Percentiles rank a stretch among this genome's conserved stretches.
Evolutionary conservation across 1,284 basidiomycete species (phyloP).

Genomic region (Malassezia yamatoensis): DNA sequence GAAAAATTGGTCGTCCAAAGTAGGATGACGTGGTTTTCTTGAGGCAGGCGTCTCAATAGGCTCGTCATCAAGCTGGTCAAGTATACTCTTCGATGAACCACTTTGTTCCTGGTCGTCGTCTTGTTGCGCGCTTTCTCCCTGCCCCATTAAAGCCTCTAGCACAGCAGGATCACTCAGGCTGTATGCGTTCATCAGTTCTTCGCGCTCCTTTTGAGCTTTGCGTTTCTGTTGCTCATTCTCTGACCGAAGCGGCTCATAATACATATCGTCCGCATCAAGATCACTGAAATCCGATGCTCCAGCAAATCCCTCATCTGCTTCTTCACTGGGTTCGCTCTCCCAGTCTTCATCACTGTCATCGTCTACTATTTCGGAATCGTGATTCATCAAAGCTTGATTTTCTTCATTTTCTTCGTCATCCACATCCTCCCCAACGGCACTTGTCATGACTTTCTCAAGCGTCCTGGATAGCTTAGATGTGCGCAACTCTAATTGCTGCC

Average conservation of each 20-base stretch:
- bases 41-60: slow-evolving; percentile 10
- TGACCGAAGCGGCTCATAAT: slow-evolving; percentile 37
- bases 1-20: slow-evolving; percentile 89
- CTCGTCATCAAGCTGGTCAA: slow-evolving; percentile 31
- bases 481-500: slow-evolving; percentile 57
- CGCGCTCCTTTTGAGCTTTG: slow-evolving; percentile 30
- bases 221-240: slow-evolving; percentile 36
- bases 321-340: slow-evolving; percentile 29
- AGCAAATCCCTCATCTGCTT: slow-evolving; percentile 25
- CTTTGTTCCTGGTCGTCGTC: slow-evolving; percentile 14
- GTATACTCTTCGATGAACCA: slow-evolving; percentile 46
- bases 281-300: slow-evolving; percentile 43
- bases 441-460: slow-evolving; percentile 46
- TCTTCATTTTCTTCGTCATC: slow-evolving; percentile 30
- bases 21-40: slow-evolving; percentile 50
- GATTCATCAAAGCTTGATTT: neutral
- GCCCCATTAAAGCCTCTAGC: slow-evolving; percentile 4
- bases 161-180: slow-evolving; percentile 8
- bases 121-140: slow-evolving; percentile 18
- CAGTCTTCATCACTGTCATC: slow-evolving; percentile 35
- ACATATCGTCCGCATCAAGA: slow-evolving; percentile 29
- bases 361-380: slow-evolving; percentile 19
- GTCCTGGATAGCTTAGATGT: slow-evolving; percentile 24
- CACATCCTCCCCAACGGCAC: slow-evolving; percentile 21
- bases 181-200: slow-evolving; percentile 22